phyloP scores from a whole-genome alignment of 148 eudicot genomes.

The Cornus kousa region DNA sequence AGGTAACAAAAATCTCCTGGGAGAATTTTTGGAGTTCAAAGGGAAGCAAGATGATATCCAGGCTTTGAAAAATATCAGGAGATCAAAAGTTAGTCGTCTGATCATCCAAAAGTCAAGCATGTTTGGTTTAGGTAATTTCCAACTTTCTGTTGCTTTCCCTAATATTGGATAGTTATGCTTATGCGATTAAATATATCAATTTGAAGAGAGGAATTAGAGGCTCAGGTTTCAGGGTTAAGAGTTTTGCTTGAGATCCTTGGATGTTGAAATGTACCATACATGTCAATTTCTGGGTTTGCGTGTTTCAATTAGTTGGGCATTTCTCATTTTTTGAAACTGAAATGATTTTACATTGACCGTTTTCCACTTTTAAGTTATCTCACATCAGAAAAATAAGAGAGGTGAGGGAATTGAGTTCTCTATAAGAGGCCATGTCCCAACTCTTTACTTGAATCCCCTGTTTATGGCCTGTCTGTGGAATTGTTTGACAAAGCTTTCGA shows the following conservation, averaged over 20 bases:
- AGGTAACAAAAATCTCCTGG: constrained; percentile 63
- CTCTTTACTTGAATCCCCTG: no score
- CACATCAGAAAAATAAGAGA: no score
- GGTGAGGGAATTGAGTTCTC: no score
- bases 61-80: constrained; percentile 57
- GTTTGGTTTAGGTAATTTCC: constrained; percentile 77
- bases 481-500: no score
- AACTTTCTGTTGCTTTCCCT: background rate
- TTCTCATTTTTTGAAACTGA: background rate
- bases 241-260: background rate
- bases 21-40: constrained; percentile 84
- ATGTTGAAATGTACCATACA: background rate
- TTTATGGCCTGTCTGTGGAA: no score
- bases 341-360: no score
- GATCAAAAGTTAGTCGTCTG: constrained; percentile 80
- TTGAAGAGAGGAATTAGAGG: background rate
- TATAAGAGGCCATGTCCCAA: no score
- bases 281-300: background rate
- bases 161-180: background rate
- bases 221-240: background rate
- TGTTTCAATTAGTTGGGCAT: constrained; percentile 9
- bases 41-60: constrained; percentile 81
- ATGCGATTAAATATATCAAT: background rate
- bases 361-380: no score
- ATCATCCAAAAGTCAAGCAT: constrained; percentile 75